Evolutionary conservation across 2,329 filamentous ascomycete genomes (phyloP).

Genomic region (Colletotrichum sp.): DNA sequence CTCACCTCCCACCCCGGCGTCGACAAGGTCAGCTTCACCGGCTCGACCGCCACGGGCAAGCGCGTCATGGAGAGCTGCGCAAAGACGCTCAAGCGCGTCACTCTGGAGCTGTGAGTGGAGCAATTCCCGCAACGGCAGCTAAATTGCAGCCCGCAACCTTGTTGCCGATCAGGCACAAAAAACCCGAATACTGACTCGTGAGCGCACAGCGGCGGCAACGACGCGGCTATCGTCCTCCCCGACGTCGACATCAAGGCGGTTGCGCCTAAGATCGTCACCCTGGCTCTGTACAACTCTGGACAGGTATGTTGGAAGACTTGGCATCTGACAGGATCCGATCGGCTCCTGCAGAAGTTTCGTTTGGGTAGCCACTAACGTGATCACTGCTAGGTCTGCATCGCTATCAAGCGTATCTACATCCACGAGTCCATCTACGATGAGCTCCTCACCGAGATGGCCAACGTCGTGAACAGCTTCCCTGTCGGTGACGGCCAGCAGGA

Average conservation of each 20-base stretch:
- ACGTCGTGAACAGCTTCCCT: conserved; percentile 12
- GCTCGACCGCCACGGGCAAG: conserved; percentile 65
- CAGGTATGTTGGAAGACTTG: conserved; percentile 27
- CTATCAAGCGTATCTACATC: conserved; percentile 59
- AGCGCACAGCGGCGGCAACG: conserved; percentile 55
- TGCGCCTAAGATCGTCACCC: conserved; percentile 46
- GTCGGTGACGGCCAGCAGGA: conserved; percentile 16
- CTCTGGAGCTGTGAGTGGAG: conserved; percentile 53
- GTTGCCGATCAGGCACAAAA: background rate
- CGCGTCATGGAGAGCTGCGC: conserved; percentile 62
- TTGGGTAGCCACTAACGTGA: background rate
- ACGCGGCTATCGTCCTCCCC: conserved; percentile 62
- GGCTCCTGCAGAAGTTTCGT: background rate
- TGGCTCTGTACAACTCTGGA: conserved; percentile 62
- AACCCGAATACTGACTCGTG: background rate
- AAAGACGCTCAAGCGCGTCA: conserved; percentile 64
- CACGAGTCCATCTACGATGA: conserved; percentile 55
- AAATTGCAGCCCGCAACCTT: background rate
- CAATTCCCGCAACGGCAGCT: conserved; percentile 19
- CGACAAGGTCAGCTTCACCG: conserved; percentile 69
- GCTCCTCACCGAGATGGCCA: conserved; percentile 18
- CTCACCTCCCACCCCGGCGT: conserved; percentile 64
- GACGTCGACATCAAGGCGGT: conserved; percentile 56
- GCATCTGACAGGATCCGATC: background rate
- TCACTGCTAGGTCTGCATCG: conserved; percentile 53